Conservation (phyloP, 2,329 filamentous ascomycete species). For the Aspergillus brasiliensis region DNA sequence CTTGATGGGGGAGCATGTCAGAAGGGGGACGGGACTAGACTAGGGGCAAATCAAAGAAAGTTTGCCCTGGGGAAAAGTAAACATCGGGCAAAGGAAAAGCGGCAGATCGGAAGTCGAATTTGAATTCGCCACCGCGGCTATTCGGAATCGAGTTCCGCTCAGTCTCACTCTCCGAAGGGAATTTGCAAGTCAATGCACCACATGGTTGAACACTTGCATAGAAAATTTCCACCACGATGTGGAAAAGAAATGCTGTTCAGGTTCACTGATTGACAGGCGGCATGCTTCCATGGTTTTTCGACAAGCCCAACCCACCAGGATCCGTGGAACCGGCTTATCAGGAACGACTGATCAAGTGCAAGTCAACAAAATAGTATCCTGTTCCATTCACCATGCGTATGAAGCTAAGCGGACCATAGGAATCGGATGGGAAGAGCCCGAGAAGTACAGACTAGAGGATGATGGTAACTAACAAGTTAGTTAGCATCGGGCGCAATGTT, state of each 20-base stretch:
- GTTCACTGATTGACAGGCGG: background rate
- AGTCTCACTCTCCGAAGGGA: background rate
- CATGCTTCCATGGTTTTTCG: background rate
- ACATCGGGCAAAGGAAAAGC: background rate
- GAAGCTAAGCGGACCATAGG: background rate
- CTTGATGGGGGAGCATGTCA: background rate
- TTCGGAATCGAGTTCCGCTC: background rate
- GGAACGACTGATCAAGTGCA: background rate
- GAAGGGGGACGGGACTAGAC: background rate
- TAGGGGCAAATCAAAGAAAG: background rate
- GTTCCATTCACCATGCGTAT: background rate
- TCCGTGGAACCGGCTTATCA: background rate
- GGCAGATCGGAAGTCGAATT: background rate
- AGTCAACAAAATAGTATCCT: background rate
- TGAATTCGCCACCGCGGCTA: background rate
- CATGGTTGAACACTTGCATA: background rate
- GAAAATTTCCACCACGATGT: background rate
- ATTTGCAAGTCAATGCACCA: background rate
- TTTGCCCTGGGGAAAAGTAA: background rate
- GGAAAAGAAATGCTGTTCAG: background rate
- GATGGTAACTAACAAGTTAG: background rate
- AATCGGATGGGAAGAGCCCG: background rate
- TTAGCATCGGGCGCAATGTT: background rate
- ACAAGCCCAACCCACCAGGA: background rate
- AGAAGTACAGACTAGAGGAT: background rate